Percentiles rank a stretch among this genome's conserved stretches.
Evolutionary conservation across 345 rosid species (phyloP).

Genomic region (Salix purpurea): DNA sequence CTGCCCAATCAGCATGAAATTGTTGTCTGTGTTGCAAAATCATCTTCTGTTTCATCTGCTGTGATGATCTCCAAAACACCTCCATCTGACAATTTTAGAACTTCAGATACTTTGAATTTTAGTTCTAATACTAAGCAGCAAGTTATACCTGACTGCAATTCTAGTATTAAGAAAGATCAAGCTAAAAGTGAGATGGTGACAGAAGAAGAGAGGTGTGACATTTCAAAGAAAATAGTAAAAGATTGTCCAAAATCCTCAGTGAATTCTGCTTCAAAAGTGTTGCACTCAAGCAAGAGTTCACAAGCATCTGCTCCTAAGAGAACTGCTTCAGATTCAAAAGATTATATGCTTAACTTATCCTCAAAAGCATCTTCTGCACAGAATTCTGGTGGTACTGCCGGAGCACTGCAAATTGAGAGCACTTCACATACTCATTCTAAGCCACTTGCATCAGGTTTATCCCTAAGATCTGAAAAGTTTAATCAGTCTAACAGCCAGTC

Average conservation of each 20-base stretch:
- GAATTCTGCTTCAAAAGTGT: constrained; percentile 36
- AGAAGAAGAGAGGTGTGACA: constrained; percentile 41
- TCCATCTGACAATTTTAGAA: constrained; percentile 36
- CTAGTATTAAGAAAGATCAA: constrained; percentile 40
- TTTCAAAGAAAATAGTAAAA: constrained; percentile 39
- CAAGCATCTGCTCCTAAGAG: constrained; percentile 52
- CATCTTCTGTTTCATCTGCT: constrained; percentile 36
- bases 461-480: constrained; percentile 59
- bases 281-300: constrained; percentile 50
- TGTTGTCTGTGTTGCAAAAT: constrained; percentile 43
- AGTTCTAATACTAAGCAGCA: constrained; percentile 36
- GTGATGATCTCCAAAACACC: constrained; percentile 34
- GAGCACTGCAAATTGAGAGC: constrained; percentile 36
- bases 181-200: constrained; percentile 36
- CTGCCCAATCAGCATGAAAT: constrained; percentile 37
- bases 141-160: constrained; percentile 31
- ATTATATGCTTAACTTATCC: constrained; percentile 39
- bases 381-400: constrained; percentile 46
- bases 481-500: constrained; percentile 44
- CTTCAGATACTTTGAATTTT: constrained; percentile 41
- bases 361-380: constrained; percentile 46
- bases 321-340: constrained; percentile 47
- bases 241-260: constrained; percentile 41
- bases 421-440: constrained; percentile 39
- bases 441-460: constrained; percentile 39